phyloP scores from a whole-genome alignment of 306 rosid species.

The Glycine latifolia region DNA sequence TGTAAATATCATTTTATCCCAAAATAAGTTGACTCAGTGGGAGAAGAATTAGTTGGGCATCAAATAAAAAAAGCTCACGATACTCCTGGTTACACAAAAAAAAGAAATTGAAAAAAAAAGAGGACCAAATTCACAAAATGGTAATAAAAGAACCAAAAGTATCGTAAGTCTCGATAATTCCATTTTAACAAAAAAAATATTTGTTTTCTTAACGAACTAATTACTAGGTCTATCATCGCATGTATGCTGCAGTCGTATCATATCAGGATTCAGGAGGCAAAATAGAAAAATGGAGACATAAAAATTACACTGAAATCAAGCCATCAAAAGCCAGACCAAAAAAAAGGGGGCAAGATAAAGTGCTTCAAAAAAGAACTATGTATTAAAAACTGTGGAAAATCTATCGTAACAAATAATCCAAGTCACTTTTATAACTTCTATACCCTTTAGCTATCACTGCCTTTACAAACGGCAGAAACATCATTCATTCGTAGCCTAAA shows the following conservation, averaged over 20 bases:
- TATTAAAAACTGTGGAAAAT: conserved; percentile 46
- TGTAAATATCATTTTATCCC: too few species aligned
- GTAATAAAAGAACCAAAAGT: neutral
- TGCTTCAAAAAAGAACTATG: conserved; percentile 29
- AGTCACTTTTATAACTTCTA: conserved; percentile 32
- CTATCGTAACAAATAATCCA: conserved; percentile 48
- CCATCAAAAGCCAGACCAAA: neutral
- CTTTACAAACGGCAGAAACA: conserved; percentile 45
- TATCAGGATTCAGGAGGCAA: neutral
- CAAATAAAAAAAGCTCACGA: too few species aligned
- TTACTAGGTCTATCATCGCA: neutral
- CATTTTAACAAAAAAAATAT: neutral
- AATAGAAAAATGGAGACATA: neutral
- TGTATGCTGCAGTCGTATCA: neutral
- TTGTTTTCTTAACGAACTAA: neutral
- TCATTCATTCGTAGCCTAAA: conserved; percentile 32
- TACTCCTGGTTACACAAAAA: too few species aligned
- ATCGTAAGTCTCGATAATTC: neutral
- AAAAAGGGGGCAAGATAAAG: neutral
- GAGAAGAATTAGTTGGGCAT: too few species aligned
- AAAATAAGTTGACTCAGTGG: too few species aligned
- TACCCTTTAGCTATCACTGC: conserved; percentile 56
- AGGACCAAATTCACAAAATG: too few species aligned
- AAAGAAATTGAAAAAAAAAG: too few species aligned
- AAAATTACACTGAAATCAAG: neutral